Conservation (phyloP, 805 yeast genomes). For the Allodekkera sacchari region DNA sequence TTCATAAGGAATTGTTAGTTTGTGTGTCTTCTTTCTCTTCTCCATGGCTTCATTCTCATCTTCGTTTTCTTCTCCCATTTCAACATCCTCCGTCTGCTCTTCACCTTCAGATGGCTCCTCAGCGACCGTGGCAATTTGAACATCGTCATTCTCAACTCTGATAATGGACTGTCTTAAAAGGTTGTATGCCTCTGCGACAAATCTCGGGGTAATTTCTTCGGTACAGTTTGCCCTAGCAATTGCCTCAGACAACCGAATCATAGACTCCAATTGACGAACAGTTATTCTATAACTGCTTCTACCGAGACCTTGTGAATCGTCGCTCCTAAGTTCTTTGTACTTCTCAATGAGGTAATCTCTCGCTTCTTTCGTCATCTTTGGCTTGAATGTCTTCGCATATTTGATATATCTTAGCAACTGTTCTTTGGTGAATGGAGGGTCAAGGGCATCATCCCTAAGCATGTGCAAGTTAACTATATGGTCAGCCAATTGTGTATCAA, state of each 20-base stretch:
- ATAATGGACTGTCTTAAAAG: constrained; percentile 85
- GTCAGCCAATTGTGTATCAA: constrained; percentile 83
- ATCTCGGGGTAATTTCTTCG: constrained; percentile 71
- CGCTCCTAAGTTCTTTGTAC: constrained; percentile 79
- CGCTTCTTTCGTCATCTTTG: constrained; percentile 76
- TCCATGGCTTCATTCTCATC: constrained; percentile 7
- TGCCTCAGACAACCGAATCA: constrained; percentile 91
- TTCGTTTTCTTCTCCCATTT: constrained; percentile 11
- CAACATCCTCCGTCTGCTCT: constrained; percentile 31
- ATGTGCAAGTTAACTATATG: constrained; percentile 92
- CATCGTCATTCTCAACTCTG: constrained; percentile 88
- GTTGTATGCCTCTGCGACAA: constrained; percentile 91
- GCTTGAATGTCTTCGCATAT: constrained; percentile 90
- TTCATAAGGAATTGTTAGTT: constrained; percentile 65
- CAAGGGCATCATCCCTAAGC: constrained; percentile 81
- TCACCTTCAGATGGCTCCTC: constrained; percentile 18
- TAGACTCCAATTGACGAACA: constrained; percentile 90
- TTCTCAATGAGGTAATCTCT: constrained; percentile 65
- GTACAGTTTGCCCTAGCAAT: constrained; percentile 96
- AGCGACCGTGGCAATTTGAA: constrained; percentile 71
- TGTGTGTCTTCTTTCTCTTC: constrained; percentile 15
- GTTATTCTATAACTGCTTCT: constrained; percentile 89
- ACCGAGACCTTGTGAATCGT: constrained; percentile 84
- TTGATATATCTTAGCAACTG: constrained; percentile 82
- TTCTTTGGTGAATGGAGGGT: constrained; percentile 83